A percentile compares a stretch with the other conserved stretches of the same genome.
Conservation (phyloP, 2,329 filamentous ascomycete genomes). For the Stromatinia cepivora region DNA sequence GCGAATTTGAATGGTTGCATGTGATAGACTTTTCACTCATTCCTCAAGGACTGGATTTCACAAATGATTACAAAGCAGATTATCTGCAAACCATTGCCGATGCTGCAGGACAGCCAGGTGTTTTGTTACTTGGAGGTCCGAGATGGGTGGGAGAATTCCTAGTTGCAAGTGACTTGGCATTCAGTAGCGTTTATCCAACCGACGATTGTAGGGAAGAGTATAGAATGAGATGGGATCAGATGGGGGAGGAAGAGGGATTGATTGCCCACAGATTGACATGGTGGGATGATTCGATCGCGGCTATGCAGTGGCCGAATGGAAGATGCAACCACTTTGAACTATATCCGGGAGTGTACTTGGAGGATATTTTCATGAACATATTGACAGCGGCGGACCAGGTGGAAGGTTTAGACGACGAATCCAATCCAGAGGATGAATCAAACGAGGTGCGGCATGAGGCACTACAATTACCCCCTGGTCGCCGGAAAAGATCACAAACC, state of each 20-base stretch:
- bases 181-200: slow-evolving; percentile 19
- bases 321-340: slow-evolving; percentile 21
- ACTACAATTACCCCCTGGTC: neutral
- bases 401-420: neutral
- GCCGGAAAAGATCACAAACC: neutral
- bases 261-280: slow-evolving; percentile 12
- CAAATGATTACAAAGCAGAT: neutral
- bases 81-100: slow-evolving; percentile 14
- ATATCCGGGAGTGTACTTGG: neutral
- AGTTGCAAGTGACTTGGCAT: neutral
- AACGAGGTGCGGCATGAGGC: neutral
- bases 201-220: slow-evolving; percentile 16
- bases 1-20: slow-evolving; percentile 20
- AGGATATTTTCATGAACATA: slow-evolving; percentile 17
- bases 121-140: slow-evolving; percentile 16
- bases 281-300: slow-evolving; percentile 16
- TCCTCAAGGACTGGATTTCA: slow-evolving; percentile 6
- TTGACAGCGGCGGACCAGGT: slow-evolving; percentile 11
- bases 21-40: slow-evolving; percentile 21
- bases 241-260: slow-evolving; percentile 14
- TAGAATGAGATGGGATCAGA: slow-evolving; percentile 15
- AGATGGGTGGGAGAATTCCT: slow-evolving; percentile 22
- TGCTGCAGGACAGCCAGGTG: slow-evolving; percentile 11
- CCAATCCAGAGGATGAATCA: neutral
- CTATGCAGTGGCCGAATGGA: slow-evolving; percentile 10